Evolutionary conservation across 108 stramenopile species (phyloP), one percentile per base, ranked within the genome.

Genomic region (Cyclotella atomus): DNA sequence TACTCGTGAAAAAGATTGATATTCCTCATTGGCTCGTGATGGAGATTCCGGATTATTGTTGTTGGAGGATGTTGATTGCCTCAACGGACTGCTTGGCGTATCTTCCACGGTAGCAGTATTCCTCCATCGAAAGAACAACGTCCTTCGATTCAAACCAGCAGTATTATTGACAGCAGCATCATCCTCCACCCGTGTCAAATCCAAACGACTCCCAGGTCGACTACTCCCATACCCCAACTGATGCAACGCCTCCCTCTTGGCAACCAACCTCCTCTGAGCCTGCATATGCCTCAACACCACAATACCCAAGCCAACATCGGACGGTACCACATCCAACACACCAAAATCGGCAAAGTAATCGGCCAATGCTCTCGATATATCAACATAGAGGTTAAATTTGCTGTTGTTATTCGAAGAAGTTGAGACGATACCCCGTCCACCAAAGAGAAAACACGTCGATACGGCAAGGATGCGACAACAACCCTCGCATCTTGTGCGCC

Each of bases 401-500:
- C 70, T 62, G n/a, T 79, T 73, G 21, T 61, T 60, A 33, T 81
- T 69, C 59, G 72, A 25, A 15, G 75, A 59, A n/a, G 71, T 56
- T 6, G 83, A 74, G 2, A 84, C 68, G 21, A 92, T 77, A 34
- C 90, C 86, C 38, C 85, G 77, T 30, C 95, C 95, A 6, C 95
- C 95, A 80, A 96, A 96, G 36, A 94, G 32, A 65, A 87, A 96
- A 46, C 95, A 96, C 2, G 92, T 96, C 14, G 85, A 75, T 36
- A 84, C 56, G 2, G 83, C 82, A 44, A 91, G 34, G 21, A 88
- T 83, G 23, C 87, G 70, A 69, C 90, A 95, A 35, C 86, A 85
- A 10, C 68, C 77, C 19, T 87, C 74, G 66, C 94, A 95, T 59
- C 94, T 75, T 24, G 86, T 72, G 17, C 77, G 79, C 94, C 94